Conservation (phyloP, 73 alveolate species). For the Symbiodinium pilosum region DNA sequence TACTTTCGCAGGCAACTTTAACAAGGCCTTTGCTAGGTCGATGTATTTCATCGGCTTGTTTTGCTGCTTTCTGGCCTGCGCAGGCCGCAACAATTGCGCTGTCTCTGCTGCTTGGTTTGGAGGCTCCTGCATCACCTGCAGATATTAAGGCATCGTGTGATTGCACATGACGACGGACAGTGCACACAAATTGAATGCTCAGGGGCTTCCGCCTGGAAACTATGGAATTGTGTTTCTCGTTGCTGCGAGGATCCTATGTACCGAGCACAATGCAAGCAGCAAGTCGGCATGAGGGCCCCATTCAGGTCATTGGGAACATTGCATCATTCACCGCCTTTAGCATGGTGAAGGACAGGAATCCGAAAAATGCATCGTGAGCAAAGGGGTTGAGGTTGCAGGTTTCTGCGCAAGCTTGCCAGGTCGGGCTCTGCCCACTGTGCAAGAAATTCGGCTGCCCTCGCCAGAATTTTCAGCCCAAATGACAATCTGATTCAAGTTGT, state of each 20-base stretch:
- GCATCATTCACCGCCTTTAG: slow-evolving; percentile 56
- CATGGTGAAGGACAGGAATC: neutral
- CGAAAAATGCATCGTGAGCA: neutral
- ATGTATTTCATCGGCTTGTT: neutral
- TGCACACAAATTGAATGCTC: no score
- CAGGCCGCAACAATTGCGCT: slow-evolving; percentile 91
- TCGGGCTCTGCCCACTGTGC: no score
- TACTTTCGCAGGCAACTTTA: slow-evolving; percentile 88
- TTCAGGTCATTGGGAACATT: slow-evolving; percentile 65
- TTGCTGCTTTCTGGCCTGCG: neutral
- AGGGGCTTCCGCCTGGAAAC: slow-evolving; percentile 52
- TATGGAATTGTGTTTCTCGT: slow-evolving; percentile 25
- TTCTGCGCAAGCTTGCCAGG: no score
- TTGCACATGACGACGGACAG: no score
- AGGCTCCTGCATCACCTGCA: slow-evolving; percentile 38
- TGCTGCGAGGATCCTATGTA: slow-evolving; percentile 22
- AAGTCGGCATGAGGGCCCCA: neutral
- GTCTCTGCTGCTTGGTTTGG: slow-evolving; percentile 64
- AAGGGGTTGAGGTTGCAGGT: no score
- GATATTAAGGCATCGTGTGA: no score
- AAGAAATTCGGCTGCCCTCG: no score
- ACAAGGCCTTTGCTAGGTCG: slow-evolving; percentile 15
- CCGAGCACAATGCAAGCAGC: neutral
- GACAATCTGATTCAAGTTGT: no score
- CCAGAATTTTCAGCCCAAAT: no score